A percentile compares a stretch with the other conserved stretches of the same genome.
Evolutionary conservation across 2,329 filamentous ascomycete genomes (phyloP).

Genomic region (Lojkania enalia): DNA sequence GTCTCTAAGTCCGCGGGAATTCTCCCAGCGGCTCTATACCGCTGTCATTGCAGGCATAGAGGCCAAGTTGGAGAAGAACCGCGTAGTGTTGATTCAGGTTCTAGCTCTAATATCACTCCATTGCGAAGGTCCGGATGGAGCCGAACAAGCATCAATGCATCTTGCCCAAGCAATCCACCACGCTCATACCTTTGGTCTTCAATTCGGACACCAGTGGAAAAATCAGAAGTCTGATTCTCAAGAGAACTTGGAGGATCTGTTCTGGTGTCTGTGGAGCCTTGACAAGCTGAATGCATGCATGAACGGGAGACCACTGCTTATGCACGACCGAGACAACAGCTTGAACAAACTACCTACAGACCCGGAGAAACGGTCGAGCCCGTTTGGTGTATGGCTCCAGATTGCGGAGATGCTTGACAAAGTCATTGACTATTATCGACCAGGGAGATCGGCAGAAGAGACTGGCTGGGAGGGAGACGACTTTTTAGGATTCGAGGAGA

Average conservation of each 20-base stretch:
- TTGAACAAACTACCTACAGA: constrained; percentile 47
- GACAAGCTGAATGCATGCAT: constrained; percentile 54
- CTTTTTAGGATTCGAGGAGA: constrained; percentile 51
- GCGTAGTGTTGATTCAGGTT: constrained; percentile 52
- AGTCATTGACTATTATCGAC: constrained; percentile 53
- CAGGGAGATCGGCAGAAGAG: constrained; percentile 44
- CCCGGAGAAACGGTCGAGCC: constrained; percentile 49
- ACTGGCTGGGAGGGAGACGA: constrained; percentile 53
- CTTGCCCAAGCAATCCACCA: constrained; percentile 55
- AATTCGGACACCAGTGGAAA: constrained; percentile 48
- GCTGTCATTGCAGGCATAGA: constrained; percentile 48
- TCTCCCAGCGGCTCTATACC: constrained; percentile 50
- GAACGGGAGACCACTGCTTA: constrained; percentile 52
- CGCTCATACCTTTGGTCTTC: constrained; percentile 53
- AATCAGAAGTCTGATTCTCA: constrained; percentile 43
- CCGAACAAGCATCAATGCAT: constrained; percentile 52
- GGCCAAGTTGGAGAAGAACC: constrained; percentile 49
- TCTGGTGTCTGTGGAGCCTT: constrained; percentile 55
- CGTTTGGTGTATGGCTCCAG: constrained; percentile 53
- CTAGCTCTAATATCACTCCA: constrained; percentile 53
- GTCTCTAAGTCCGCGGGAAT: constrained; percentile 46
- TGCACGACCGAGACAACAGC: constrained; percentile 53
- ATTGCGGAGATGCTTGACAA: constrained; percentile 51
- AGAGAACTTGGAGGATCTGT: constrained; percentile 50
- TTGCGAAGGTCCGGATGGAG: constrained; percentile 52